A percentile compares a stretch with the other conserved stretches of the same genome.
These are phyloP conservation scores for Candida tropicalis DNA, from an alignment of 1,139 yeast genomes.

Conservation along the genomic window DNA sequence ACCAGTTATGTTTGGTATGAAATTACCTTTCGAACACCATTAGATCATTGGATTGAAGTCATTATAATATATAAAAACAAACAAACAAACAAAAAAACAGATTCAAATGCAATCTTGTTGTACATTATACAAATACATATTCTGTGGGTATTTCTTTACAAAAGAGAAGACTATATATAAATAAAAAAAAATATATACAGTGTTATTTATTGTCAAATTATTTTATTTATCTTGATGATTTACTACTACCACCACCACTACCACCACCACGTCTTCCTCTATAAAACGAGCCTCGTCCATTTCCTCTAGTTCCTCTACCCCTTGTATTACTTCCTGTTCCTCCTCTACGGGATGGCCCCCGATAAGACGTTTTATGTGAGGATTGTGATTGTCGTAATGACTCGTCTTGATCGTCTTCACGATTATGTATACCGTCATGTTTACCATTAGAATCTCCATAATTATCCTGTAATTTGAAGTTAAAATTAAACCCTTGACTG, in stretches of 20 bases:
- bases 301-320: too few relatives aligned
- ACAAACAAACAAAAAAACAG: neutral
- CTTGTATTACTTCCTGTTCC: too few relatives aligned
- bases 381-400: conserved; percentile 11
- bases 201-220: neutral
- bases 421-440: conserved; percentile 8
- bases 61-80: neutral
- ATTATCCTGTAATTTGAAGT: conserved; percentile 21
- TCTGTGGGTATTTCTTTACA: neutral
- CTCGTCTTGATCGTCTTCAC: conserved; percentile 10
- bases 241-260: conserved; percentile 2
- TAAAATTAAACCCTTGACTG: conserved; percentile 40
- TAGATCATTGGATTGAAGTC: too few relatives aligned
- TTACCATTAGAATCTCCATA: conserved; percentile 1
- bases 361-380: conserved; percentile 8
- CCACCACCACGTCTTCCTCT: conserved; percentile 8
- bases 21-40: conserved; percentile 47
- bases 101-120: neutral
- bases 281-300: conserved; percentile 4
- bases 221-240: conserved; percentile 2
- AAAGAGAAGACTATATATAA: neutral
- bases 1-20: conserved; percentile 56
- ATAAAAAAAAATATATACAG: conserved; percentile 1
- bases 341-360: conserved; percentile 15
- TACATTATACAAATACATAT: conserved; percentile 4